Conservation (phyloP, 108 stramenopile species). For the Cyclotella atomus region DNA sequence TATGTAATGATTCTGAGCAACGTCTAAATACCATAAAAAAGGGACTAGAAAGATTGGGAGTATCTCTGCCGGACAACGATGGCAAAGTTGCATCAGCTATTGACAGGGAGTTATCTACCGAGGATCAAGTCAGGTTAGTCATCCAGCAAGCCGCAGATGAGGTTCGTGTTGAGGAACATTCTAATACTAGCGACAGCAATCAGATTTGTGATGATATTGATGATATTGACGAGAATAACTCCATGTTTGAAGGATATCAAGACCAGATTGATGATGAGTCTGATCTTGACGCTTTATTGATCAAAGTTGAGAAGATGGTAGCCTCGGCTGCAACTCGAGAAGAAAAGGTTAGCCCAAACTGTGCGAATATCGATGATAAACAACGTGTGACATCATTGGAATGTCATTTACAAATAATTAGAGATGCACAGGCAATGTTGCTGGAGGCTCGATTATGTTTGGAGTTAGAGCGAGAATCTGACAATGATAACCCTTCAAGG, state of each 20-base stretch:
- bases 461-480: conserved; percentile 11
- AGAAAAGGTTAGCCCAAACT: neutral
- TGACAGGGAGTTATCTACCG: conserved; percentile 22
- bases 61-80: conserved; percentile 31
- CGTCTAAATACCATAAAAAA: conserved; percentile 25
- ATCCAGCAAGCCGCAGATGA: conserved; percentile 38
- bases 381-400: neutral
- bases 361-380: conserved; percentile 7
- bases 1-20: conserved; percentile 8
- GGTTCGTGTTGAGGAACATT: conserved; percentile 25
- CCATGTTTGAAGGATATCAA: conserved; percentile 45
- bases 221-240: conserved; percentile 40
- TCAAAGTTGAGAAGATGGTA: conserved; percentile 33
- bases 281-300: conserved; percentile 30
- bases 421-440: conserved; percentile 31
- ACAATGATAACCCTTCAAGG: neutral
- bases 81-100: neutral
- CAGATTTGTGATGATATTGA: neutral
- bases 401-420: conserved; percentile 6
- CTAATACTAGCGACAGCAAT: neutral
- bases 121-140: conserved; percentile 40
- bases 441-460: conserved; percentile 35
- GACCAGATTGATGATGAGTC: conserved; percentile 22
- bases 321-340: conserved; percentile 10
- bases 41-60: conserved; percentile 35